These are phyloP conservation scores for Fusarium domesticum DNA, from an alignment of 2,329 filamentous ascomycete species.

Conservation along the genomic window DNA sequence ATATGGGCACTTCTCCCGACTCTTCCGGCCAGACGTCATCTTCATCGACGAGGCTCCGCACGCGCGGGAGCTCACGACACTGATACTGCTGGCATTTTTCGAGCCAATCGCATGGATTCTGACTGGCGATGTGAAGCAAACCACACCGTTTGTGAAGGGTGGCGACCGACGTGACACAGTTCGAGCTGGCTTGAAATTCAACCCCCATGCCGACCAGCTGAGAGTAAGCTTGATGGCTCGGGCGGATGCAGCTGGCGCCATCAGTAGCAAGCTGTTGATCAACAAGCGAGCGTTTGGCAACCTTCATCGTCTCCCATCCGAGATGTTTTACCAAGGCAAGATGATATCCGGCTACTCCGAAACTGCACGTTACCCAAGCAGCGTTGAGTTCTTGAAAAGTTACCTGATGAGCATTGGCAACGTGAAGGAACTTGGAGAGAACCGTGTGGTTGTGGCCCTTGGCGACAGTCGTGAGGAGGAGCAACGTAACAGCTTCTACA, in stretches of 20 bases:
- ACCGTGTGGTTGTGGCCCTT: slow-evolving; percentile 38
- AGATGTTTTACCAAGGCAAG: slow-evolving; percentile 39
- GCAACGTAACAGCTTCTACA: slow-evolving; percentile 39
- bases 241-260: slow-evolving; percentile 32
- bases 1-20: slow-evolving; percentile 34
- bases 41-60: slow-evolving; percentile 72
- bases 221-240: slow-evolving; percentile 39
- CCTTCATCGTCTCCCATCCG: slow-evolving; percentile 41
- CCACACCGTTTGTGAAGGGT: slow-evolving; percentile 41
- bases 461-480: slow-evolving; percentile 26
- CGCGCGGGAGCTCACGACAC: slow-evolving; percentile 43
- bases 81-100: slow-evolving; percentile 45
- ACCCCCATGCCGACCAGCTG: slow-evolving; percentile 34
- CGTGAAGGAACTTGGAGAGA: slow-evolving; percentile 27
- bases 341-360: slow-evolving; percentile 36
- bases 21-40: slow-evolving; percentile 78
- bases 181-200: slow-evolving; percentile 26
- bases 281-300: slow-evolving; percentile 39
- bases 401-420: slow-evolving; percentile 30
- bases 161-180: slow-evolving; percentile 13
- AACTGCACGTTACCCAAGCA: slow-evolving; percentile 26
- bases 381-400: slow-evolving; percentile 28
- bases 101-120: slow-evolving; percentile 44
- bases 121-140: slow-evolving; percentile 46
- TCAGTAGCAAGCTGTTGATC: slow-evolving; percentile 34